Evolutionary conservation across 768 basidiomycete species (phyloP).

Genomic region (Phanerochaete sordida): DNA sequence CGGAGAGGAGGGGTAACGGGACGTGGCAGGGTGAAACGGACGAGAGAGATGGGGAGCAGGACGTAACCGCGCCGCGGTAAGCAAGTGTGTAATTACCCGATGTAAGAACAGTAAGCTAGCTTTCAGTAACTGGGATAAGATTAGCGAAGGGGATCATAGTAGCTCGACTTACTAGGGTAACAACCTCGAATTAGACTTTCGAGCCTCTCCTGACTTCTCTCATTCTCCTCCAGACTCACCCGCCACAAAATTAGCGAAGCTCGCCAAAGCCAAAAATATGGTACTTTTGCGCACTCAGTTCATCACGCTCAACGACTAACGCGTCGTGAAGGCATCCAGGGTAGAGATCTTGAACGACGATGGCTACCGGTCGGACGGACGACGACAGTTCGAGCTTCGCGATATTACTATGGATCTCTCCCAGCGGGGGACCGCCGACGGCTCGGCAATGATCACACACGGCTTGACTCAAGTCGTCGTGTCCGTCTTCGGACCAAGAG

Average conservation of each 20-base stretch:
- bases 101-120: not conserved
- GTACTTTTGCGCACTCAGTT: not conserved
- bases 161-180: not conserved
- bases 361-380: conserved; percentile 87
- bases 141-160: no score
- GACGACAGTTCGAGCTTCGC: conserved; percentile 89
- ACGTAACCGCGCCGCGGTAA: not conserved
- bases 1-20: not conserved
- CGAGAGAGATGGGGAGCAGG: not conserved
- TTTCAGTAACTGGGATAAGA: not conserved
- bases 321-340: conserved; percentile 37
- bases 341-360: conserved; percentile 82
- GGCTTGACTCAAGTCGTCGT: conserved; percentile 88
- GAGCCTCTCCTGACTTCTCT: not conserved
- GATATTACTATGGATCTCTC: conserved; percentile 76
- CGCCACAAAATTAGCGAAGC: not conserved
- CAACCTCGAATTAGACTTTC: not conserved
- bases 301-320: not conserved
- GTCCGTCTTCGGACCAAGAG: conserved; percentile 89
- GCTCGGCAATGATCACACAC: conserved; percentile 79
- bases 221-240: no score
- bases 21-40: not conserved
- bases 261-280: not conserved
- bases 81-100: not conserved
- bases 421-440: conserved; percentile 76